Evolutionary conservation across 345 rosid species (phyloP).

Genomic region (Rhodamnia argentea): DNA sequence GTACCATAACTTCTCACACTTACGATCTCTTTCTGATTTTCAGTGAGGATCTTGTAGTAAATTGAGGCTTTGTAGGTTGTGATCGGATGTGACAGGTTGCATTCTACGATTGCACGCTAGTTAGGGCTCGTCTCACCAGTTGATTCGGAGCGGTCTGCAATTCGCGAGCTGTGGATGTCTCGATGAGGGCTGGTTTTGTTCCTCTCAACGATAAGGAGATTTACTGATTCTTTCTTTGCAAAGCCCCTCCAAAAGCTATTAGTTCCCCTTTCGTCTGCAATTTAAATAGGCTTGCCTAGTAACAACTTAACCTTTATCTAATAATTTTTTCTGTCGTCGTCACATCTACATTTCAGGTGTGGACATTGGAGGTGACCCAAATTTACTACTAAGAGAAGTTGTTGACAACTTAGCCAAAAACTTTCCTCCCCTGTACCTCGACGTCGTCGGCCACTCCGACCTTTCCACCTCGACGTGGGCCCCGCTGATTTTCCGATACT

Average conservation of each 20-base stretch:
- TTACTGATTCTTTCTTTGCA: slow-evolving; percentile 17
- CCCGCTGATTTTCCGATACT: slow-evolving; percentile 15
- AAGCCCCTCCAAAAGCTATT: slow-evolving; percentile 9
- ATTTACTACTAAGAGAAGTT: slow-evolving; percentile 10
- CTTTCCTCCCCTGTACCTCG: slow-evolving; percentile 13
- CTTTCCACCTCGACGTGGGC: slow-evolving; percentile 18
- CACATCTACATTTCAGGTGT: background rate
- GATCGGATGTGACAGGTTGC: slow-evolving; percentile 38
- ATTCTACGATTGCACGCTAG: slow-evolving; percentile 22
- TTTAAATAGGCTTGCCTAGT: too few species aligned
- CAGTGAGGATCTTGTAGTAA: background rate
- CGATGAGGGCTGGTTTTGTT: slow-evolving; percentile 15
- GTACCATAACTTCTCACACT: background rate
- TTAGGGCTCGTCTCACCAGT: slow-evolving; percentile 13
- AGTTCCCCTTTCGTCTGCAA: background rate
- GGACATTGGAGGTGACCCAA: background rate
- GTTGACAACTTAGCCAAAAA: slow-evolving; percentile 7
- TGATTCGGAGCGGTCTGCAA: slow-evolving; percentile 12
- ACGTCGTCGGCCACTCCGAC: slow-evolving; percentile 15
- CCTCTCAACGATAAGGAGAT: slow-evolving; percentile 16
- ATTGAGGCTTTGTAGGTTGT: slow-evolving; percentile 4
- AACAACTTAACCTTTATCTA: background rate
- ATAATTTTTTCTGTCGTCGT: background rate
- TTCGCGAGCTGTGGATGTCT: slow-evolving; percentile 15
- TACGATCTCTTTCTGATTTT: background rate